A percentile compares a stretch with the other conserved stretches of the same genome.
Conservation (phyloP, 768 basidiomycete species). For the Pulveroboletus ravenelii region DNA sequence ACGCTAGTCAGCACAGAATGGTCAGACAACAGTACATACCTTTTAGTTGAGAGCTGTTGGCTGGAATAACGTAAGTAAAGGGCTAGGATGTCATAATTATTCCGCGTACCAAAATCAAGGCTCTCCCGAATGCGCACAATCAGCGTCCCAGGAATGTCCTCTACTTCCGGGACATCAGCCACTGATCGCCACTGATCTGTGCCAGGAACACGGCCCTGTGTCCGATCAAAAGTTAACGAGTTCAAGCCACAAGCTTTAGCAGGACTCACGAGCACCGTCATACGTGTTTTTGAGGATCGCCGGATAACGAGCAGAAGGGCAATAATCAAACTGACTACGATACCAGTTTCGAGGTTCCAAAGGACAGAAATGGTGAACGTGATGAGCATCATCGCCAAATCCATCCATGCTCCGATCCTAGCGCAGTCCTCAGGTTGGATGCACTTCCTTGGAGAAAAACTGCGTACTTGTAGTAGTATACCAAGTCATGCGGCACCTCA, state of each 20-base stretch:
- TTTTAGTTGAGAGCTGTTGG: slow-evolving; percentile 94
- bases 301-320: slow-evolving; percentile 87
- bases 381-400: slow-evolving; percentile 78
- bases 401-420: slow-evolving; percentile 88
- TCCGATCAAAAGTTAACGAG: background rate
- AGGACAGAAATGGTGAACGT: slow-evolving; percentile 87
- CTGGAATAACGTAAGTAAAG: slow-evolving; percentile 33
- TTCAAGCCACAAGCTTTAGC: background rate
- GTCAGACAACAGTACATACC: slow-evolving; percentile 32
- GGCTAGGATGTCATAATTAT: background rate
- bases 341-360: slow-evolving; percentile 90
- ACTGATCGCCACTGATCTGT: slow-evolving; percentile 89
- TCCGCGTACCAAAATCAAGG: slow-evolving; percentile 75
- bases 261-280: slow-evolving; percentile 74
- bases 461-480: slow-evolving; percentile 76
- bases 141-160: slow-evolving; percentile 74
- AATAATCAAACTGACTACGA: slow-evolving; percentile 82
- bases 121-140: slow-evolving; percentile 89
- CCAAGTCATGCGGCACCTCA: slow-evolving; percentile 83
- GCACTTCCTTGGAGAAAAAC: background rate
- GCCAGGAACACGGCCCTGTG: slow-evolving; percentile 79
- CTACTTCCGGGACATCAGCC: slow-evolving; percentile 81
- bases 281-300: slow-evolving; percentile 81
- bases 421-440: background rate
- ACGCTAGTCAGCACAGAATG: background rate